These are phyloP conservation scores for Mallotus japonicus DNA, from an alignment of 441 rosid species.

Conservation along the genomic window DNA sequence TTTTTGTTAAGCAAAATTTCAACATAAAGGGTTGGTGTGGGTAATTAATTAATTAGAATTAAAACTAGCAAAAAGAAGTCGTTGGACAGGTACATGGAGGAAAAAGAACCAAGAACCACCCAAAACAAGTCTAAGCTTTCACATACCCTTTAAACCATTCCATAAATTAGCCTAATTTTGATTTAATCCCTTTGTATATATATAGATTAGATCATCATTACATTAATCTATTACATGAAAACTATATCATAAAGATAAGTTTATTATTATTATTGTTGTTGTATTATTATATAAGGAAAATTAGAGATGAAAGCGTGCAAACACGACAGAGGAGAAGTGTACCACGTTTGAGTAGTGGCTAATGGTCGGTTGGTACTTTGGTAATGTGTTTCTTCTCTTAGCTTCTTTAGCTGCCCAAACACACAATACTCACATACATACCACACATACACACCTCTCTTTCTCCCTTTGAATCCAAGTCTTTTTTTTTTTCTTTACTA, in stretches of 20 bases:
- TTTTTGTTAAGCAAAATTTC: conserved; percentile 3
- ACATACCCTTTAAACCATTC: neutral
- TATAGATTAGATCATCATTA: neutral
- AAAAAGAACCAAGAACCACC: neutral
- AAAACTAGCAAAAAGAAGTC: neutral
- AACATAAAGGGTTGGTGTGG: conserved; percentile 5
- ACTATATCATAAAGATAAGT: neutral
- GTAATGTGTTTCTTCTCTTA: neutral
- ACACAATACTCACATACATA: neutral
- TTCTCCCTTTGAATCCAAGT: conserved; percentile 24
- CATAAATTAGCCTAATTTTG: neutral
- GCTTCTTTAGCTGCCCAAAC: conserved; percentile 8
- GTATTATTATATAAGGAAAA: neutral
- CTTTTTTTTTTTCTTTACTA: neutral
- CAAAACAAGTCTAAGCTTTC: conserved; percentile 5
- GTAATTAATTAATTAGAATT: neutral
- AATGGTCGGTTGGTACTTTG: conserved; percentile 59
- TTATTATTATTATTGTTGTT: too few species aligned
- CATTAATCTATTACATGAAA: neutral
- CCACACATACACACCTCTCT: neutral
- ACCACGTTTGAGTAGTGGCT: conserved; percentile 45
- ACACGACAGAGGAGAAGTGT: conserved; percentile 56
- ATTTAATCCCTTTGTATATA: neutral
- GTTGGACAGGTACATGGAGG: neutral
- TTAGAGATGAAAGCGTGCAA: conserved; percentile 49